Conservation (phyloP, 2,329 filamentous ascomycete genomes). For the Graphilbum fragrans region DNA sequence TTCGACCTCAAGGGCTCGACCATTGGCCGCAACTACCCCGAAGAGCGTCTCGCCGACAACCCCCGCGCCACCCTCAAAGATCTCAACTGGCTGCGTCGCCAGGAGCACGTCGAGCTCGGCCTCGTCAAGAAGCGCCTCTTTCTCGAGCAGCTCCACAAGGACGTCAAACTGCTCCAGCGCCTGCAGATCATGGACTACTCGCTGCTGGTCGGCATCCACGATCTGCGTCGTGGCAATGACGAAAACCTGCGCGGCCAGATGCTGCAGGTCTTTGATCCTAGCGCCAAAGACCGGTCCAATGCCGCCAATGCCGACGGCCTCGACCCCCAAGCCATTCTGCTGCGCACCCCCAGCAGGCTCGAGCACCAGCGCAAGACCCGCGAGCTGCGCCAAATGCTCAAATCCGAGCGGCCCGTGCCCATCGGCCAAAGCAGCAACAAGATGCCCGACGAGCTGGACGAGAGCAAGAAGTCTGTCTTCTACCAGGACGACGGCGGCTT, state of each 20-base stretch:
- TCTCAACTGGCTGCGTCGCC: constrained; percentile 84
- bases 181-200: constrained; percentile 99
- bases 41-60: constrained; percentile 79
- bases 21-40: constrained; percentile 79
- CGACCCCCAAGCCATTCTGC: constrained; percentile 51
- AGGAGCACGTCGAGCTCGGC: constrained; percentile 78
- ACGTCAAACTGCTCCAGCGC: constrained; percentile 75
- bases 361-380: constrained; percentile 85
- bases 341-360: constrained; percentile 84
- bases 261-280: constrained; percentile 88
- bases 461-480: constrained; percentile 69
- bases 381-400: constrained; percentile 84
- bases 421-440: constrained; percentile 71
- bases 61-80: constrained; percentile 91
- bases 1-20: constrained; percentile 97
- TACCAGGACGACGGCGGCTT: constrained; percentile 92
- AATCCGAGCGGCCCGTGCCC: constrained; percentile 84
- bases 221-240: constrained; percentile 80
- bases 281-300: no score
- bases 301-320: no score
- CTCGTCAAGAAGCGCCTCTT: constrained; percentile 81
- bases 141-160: constrained; percentile 74
- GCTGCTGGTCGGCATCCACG: constrained; percentile 86
- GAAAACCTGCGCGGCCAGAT: constrained; percentile 87
- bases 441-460: constrained; percentile 83